Evolutionary conservation across 2,329 filamentous ascomycete genomes (phyloP), one percentile per base, ranked within the genome.

Genomic region (Botryosphaeria dothidea): DNA sequence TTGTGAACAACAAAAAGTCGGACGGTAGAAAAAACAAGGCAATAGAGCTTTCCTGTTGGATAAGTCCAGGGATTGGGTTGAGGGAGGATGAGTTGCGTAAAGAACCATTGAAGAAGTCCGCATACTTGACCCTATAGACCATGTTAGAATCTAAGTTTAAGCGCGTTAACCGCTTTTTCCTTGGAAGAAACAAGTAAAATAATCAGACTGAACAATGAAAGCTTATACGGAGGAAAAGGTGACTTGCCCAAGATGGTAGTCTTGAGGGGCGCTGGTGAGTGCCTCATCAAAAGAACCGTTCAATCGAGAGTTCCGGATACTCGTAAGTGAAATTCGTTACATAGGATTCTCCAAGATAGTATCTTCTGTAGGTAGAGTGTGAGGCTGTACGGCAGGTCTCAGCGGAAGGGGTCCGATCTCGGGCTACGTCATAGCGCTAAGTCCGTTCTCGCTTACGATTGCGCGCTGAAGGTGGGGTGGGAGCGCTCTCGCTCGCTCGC

Each of bases 21-120:
- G 69, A 52, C 3, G 69, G 68, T 2, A 79, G 68, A 64, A 75
- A 75, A 45, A 75, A 69, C 3, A 78, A 41, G 11, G 69, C 67
- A 9, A 74, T 56, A 51, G 78, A 76, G 6, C 72, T 72, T 41
- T 77, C 70, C 1, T 60, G 66, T 17, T 68, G 66, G 3, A 67
- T 67, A 41, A 79, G 71, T 38, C 68, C 69, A 17, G 70, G 67
- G 27, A 75, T 72, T 1, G 76, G 73, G 5, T 19, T 17, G 38
- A 64, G 58, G 11, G 17, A 21, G 3, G 43, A 65, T 3, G 34
- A 7, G 1, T n/a, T 11, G 0, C 21, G 31, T 5, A 11, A 45
- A 45, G 43, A 19, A n/a, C 43, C 43, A n/a, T 45, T 45, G 1
- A 8, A n/a, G 19, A 19, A 45, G 17, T 45, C 19, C n/a, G 43